Evolutionary conservation across 1,284 basidiomycete species (phyloP), one percentile per base, ranked within the genome.

Genomic region (Microbotryum intermedium): DNA sequence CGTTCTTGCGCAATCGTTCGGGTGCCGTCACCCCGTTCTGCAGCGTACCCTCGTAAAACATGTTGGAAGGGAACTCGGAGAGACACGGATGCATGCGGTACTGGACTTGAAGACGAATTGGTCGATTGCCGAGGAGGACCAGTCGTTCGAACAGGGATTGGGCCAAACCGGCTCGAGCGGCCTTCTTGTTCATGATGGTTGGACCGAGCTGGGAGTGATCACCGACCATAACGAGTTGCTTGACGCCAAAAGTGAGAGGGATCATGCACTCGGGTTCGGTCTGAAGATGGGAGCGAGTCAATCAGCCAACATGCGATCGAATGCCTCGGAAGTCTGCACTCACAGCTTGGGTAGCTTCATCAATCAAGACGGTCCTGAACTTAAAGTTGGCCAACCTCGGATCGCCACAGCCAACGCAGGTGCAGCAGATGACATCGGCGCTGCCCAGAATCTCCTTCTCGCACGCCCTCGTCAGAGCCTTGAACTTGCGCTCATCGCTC

Each of bases 161-260:
- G 0, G 92, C 97, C 48, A 98, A 81, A 30, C 95, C 95, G 0
- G 95, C 95, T 18, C 91, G 86, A 0, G 95, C 95, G 1, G 94
- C 95, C 75, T 98, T 97, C 82, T 97, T 98, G 83, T 97, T 98
- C 95, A 98, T 98, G 74, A 99, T 97, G 69, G 97, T 95, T 10
- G 95, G 95, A 1, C 95, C 95, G 52, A 98, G 85, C 81, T 99
- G 95, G 78, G 61, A 66, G 55, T 72, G 70, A 58, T 72, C 70
- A 87, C 95, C 95, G 54, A 99, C 95, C 53, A 99, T 84, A 29
- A 99, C 93, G 57, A 93, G 91, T 73, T 99, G 95, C 77, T 97
- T 98, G 76, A 93, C 97, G 29, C 95, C 95, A 72, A 97, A 85
- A 18, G 98, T 88, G 44, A 99, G 83, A 16, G 95, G 95, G 70